Evolutionary conservation across 805 yeast genomes (phyloP), one percentile per base, ranked within the genome.

Genomic region (Saccharomycopsis selenospora): DNA sequence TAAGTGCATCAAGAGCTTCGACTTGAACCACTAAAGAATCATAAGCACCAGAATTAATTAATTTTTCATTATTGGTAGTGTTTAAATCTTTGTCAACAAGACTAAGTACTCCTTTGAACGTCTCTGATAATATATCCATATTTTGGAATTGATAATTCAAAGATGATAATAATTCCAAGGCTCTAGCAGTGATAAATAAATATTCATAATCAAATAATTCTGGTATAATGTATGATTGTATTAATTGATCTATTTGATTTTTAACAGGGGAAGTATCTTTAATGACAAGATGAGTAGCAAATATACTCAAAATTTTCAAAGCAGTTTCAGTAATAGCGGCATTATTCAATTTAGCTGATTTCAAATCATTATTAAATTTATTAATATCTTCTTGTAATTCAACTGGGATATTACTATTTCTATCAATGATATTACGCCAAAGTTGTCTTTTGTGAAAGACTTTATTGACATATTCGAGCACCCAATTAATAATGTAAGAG

Each of bases 1-100:
- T 95, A 48, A 93, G 71, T 0, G 95, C 95, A 58, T 88, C 76
- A 0, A 96, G 90, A 20, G 91, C 88, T 61, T 87, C 91, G 46
- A 93, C 78, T 63, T 82, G 86, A 7, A 90, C 80, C 0, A 96
- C 95, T 54, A 85, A 67, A 23, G 61, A 56, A 46, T 80, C 81
- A 45, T 71, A 58, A 36, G 75, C 66, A 18, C 65, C 47, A 8
- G 46, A 25, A n/a, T 45, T 38, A 65, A 55, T 53, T 59, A 54
- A 63, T 59, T 56, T 65, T 72, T 20, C 17, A 10, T 14, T 33
- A 57, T 63, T 68, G 50, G 57, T 63, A 59, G 58, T 26, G 22
- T 33, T 17, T 4, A 46, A 11, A 6, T 42, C 49, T 10, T 41
- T 38, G n/a, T 42, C 52, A 14, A 52, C 20, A 20, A 52, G 30